phyloP scores from a whole-genome alignment of 2,329 filamentous ascomycete species.

The Ophiosphaerella herpotricha region DNA sequence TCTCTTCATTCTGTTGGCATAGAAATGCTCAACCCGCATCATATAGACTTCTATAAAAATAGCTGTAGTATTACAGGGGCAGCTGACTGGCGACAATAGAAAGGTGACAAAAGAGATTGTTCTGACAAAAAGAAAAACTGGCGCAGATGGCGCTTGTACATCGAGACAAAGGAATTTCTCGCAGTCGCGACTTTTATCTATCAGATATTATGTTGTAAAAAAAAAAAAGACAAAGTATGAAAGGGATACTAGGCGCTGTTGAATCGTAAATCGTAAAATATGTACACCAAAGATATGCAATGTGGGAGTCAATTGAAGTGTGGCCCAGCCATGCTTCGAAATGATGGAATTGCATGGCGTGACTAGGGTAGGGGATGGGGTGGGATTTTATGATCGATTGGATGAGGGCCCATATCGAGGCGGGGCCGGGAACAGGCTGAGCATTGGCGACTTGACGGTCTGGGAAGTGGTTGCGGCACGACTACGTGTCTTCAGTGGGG shows the following conservation, averaged over 20 bases:
- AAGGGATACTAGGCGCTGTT: not conserved
- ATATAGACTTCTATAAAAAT: not conserved
- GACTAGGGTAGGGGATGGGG: not conserved
- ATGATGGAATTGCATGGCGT: not conserved
- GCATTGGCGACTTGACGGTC: constrained; percentile 22
- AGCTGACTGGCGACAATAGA: not conserved
- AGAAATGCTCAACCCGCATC: not conserved
- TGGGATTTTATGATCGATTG: constrained; percentile 3
- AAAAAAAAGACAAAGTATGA: too few species aligned
- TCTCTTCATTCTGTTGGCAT: not conserved
- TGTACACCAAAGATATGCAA: constrained; percentile 10
- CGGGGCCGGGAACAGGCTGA: constrained; percentile 44
- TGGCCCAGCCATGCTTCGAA: constrained; percentile 13
- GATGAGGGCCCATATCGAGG: constrained; percentile 20
- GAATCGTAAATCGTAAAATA: constrained; percentile 18
- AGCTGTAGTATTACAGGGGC: not conserved
- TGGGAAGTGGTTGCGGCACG: constrained; percentile 37
- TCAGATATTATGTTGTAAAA: not conserved
- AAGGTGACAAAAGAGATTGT: not conserved
- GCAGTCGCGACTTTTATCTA: not conserved
- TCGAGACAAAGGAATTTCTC: not conserved
- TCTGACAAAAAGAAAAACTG: not conserved
- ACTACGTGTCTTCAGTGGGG: constrained; percentile 17
- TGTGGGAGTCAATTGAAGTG: constrained; percentile 8
- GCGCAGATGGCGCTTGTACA: not conserved